Base-by-base conservation (phyloP, 1,284 basidiomycete genomes). In the Cryptococcus amylolentus region DNA sequence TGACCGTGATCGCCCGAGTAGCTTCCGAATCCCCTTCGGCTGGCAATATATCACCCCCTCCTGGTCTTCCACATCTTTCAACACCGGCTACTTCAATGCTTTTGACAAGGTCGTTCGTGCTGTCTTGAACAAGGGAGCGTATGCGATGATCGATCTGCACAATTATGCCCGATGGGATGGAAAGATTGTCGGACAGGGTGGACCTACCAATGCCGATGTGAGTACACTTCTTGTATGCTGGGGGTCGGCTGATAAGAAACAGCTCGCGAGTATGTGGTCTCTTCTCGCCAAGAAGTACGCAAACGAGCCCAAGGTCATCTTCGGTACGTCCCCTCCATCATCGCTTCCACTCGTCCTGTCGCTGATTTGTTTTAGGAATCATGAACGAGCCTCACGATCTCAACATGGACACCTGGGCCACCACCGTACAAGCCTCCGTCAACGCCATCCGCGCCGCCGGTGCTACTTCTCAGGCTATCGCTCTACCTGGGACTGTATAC, bases 201-300 rank as follows among this genome's bases (percentile, higher is more conserved):
- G 84, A 4, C 84, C 85, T 1, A 80, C 79, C 13, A 81, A 84
- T 63, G 81, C 75, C 0, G 61, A 70, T 37, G 65, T 65, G 48
- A 55, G 60, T 61, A 43, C 18, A 31, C 56, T 20, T 23, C 35
- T 39, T 7, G 8, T n/a, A 16, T 20, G 20, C 12, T 16, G 16
- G 12, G 23, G 7, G n/a, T 47, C 6, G 4, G 28, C 20, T 31
- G 8, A 47, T 49, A 20, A 23, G 18, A 1, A 9, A 4, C 50
- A 82, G 52, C 84, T 85, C 60, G 84, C 84, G 2, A 70, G 73
- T 31, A 69, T 84, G 23, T 86, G 85, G 85, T 77, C 76, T 6
- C 78, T 82, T 58, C 72, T 85, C 42, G 83, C 84, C 12, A 63
- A 75, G 6, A 80, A 83, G 66, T 85, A 84, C 67, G 78, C 77